Evolutionary conservation across 176 grass and related monocot genomes (phyloP).

Genomic region (Tillandsia leiboldiana): DNA sequence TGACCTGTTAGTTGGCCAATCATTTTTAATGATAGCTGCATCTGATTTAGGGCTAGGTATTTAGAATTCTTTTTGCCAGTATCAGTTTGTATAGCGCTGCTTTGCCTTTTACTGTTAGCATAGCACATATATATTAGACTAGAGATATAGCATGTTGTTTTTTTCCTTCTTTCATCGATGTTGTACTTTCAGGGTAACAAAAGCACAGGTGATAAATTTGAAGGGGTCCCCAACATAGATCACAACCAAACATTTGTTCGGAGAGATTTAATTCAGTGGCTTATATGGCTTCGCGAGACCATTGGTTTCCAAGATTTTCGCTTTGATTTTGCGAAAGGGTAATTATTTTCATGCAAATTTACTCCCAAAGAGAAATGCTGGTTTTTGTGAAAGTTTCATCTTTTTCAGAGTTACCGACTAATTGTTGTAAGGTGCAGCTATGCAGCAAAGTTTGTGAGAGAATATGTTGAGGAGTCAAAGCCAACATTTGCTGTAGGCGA

Average conservation of each 20-base stretch:
- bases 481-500: slow-evolving; percentile 85
- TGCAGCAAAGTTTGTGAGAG: slow-evolving; percentile 67
- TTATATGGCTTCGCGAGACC: slow-evolving; percentile 58
- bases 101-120: no score
- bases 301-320: slow-evolving; percentile 93
- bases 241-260: slow-evolving; percentile 89
- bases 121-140: not conserved
- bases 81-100: no score
- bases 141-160: not conserved
- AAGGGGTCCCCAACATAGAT: slow-evolving; percentile 91
- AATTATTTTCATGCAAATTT: slow-evolving; percentile 12
- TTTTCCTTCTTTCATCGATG: slow-evolving; percentile 2
- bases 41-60: no score
- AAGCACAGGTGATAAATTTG: slow-evolving; percentile 65
- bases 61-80: no score
- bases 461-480: slow-evolving; percentile 85
- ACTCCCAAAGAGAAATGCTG: not conserved
- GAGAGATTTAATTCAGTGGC: slow-evolving; percentile 81
- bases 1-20: no score
- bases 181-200: slow-evolving; percentile 45
- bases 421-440: slow-evolving; percentile 45
- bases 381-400: not conserved
- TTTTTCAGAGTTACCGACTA: not conserved
- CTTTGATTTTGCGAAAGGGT: slow-evolving; percentile 99
- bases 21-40: no score